Evolutionary conservation across 1,284 basidiomycete genomes (phyloP).

Genomic region (Puccinia hordei): DNA sequence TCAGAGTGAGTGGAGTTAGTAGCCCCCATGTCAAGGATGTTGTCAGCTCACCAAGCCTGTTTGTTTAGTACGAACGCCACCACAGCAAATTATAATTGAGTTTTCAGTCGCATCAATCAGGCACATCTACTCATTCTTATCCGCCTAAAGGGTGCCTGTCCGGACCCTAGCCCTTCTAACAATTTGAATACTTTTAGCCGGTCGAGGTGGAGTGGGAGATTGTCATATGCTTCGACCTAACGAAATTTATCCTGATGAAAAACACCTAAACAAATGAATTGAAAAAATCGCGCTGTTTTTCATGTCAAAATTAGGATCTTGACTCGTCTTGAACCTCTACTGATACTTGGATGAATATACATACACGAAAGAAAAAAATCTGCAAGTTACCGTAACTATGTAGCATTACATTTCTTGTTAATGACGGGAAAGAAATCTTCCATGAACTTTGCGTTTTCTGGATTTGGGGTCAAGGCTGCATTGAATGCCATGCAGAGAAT

Average conservation of each 20-base stretch:
- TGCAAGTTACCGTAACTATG: background rate
- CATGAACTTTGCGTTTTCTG: background rate
- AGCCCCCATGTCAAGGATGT: background rate
- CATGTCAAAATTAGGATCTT: background rate
- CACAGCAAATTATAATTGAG: conserved; percentile 36
- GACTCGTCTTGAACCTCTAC: background rate
- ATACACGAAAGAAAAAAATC: background rate
- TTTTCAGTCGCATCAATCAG: background rate
- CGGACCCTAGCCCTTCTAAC: background rate
- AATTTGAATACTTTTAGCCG: background rate
- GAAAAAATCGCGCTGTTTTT: background rate
- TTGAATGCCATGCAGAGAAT: background rate
- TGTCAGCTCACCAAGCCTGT: background rate
- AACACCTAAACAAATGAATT: too few relatives aligned
- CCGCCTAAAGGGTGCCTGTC: background rate
- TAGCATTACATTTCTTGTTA: background rate
- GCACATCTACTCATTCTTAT: background rate
- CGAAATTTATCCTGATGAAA: background rate
- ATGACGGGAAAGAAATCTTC: background rate
- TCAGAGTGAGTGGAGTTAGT: conserved; percentile 19
- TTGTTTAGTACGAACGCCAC: conserved; percentile 33
- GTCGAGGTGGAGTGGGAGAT: background rate
- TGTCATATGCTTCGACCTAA: background rate
- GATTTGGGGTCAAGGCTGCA: background rate
- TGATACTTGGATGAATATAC: background rate